Conservation (phyloP, 148 eudicot species). For the Agrostemma githago region DNA sequence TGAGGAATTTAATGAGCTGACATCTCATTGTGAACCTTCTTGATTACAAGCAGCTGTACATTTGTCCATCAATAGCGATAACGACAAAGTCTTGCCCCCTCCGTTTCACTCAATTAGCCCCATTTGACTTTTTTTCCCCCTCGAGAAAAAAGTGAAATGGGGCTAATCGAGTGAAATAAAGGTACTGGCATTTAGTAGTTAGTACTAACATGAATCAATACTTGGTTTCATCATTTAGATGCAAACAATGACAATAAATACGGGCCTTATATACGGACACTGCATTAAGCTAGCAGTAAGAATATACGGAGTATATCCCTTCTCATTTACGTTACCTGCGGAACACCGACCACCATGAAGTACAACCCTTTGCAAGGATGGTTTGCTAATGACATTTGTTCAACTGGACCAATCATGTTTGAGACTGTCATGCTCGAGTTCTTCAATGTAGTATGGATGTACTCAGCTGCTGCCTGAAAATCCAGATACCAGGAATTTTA, state of each 20-base stretch:
- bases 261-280: neutral
- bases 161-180: neutral
- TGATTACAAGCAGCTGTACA: neutral
- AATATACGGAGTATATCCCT: neutral
- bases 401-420: slow-evolving; percentile 58
- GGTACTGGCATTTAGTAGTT: neutral
- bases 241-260: neutral
- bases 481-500: neutral
- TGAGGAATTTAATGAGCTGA: neutral
- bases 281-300: neutral
- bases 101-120: neutral
- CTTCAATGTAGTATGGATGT: slow-evolving; percentile 45
- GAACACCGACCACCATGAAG: slow-evolving; percentile 55
- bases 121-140: neutral
- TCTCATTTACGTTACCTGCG: slow-evolving; percentile 38
- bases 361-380: slow-evolving; percentile 53
- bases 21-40: neutral
- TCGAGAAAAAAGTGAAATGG: neutral
- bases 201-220: neutral
- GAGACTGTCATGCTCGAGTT: slow-evolving; percentile 56
- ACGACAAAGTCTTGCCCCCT: neutral
- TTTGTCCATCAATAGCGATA: neutral
- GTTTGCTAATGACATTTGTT: slow-evolving; percentile 43
- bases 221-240: neutral
- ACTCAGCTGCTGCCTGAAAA: slow-evolving; percentile 43